A percentile compares a stretch with the other conserved stretches of the same genome.
These are phyloP conservation scores for Amanita molliuscula DNA, from an alignment of 768 basidiomycete genomes.

Conservation along the genomic window DNA sequence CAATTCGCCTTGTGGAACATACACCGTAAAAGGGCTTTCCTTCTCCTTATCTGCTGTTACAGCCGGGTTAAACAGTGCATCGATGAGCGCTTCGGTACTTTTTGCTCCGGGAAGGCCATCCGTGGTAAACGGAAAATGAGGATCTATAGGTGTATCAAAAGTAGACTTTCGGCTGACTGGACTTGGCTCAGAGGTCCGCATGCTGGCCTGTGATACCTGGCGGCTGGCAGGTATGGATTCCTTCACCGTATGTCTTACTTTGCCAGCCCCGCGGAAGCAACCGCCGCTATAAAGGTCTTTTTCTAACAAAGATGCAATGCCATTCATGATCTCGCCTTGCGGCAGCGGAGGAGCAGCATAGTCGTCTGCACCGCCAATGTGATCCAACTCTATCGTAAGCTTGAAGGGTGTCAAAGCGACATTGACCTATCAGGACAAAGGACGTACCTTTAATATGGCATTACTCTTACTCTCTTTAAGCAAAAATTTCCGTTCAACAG, in stretches of 20 bases:
- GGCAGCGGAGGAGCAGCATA: constrained; percentile 61
- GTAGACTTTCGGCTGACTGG: not conserved
- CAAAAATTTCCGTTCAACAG: constrained; percentile 54
- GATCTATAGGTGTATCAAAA: not conserved
- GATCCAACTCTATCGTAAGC: constrained; percentile 48
- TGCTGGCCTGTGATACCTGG: not conserved
- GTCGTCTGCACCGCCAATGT: constrained; percentile 40
- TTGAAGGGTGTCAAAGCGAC: constrained; percentile 14
- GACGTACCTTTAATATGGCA: constrained; percentile 57
- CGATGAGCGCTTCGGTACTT: constrained; percentile 66
- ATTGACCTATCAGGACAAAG: constrained; percentile 1
- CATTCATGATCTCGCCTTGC: constrained; percentile 63
- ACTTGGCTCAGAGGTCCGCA: not conserved
- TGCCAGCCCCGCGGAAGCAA: constrained; percentile 18
- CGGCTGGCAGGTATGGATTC: not conserved
- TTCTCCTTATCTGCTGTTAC: constrained; percentile 29
- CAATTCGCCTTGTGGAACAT: not conserved
- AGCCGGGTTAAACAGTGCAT: constrained; percentile 70
- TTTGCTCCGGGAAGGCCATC: constrained; percentile 41
- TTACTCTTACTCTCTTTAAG: constrained; percentile 70
- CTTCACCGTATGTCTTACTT: constrained; percentile 5
- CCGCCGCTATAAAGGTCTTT: constrained; percentile 41
- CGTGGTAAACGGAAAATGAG: constrained; percentile 20
- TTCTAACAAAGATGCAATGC: constrained; percentile 52
- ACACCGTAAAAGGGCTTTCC: constrained; percentile 32